Evolutionary conservation across 164 flowering plant genomes (phyloP), one percentile per base, ranked within the genome.

Genomic region (Dillenia turbinata): DNA sequence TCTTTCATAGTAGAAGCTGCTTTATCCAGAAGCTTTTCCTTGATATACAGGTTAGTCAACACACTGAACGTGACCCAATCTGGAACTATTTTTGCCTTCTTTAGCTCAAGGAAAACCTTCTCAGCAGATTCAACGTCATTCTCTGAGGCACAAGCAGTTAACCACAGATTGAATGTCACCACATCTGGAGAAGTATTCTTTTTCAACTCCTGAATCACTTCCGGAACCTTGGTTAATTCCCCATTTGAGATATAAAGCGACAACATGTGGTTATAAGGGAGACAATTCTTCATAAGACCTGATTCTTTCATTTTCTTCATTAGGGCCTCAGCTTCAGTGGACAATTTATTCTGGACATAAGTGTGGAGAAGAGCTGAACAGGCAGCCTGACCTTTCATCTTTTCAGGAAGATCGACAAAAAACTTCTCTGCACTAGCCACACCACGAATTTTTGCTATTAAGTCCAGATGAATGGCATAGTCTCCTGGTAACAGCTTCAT

Each of bases 401-500:
- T 43, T 44, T 83, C 87, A 15, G 98, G 96, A 51, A 91, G 88
- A 74, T 91, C 96, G 66, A 67, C 83, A 62, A 90, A 91, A 62
- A 90, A 94, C 74, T 91, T 87, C 57, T 94, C 96, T 43, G 97
- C 98, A 62, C 89, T 87, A 56, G 72, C 62, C 53, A 87, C 62
- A 40, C 96, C 92, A 43, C 88, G 93, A 26, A 89, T 65, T 79
- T 94, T 94, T 11, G 88, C 80, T 72, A 94, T 81, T 79, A 94
- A 81, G 78, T 94, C 98, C 72, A 91, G 75, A 61, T 94, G 97
- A 54, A 94, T 69, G n/a, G 97, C 98, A 75, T 87, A 94, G 66
- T 94, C 98, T 60, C 98, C 98, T 19, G 83, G 74, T 52, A 76
- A 49, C 47, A 88, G 83, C 75, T 83, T 76, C 24, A 94, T 83